Evolutionary conservation across 306 rosid species (phyloP).

Genomic region (Glycine soja): DNA sequence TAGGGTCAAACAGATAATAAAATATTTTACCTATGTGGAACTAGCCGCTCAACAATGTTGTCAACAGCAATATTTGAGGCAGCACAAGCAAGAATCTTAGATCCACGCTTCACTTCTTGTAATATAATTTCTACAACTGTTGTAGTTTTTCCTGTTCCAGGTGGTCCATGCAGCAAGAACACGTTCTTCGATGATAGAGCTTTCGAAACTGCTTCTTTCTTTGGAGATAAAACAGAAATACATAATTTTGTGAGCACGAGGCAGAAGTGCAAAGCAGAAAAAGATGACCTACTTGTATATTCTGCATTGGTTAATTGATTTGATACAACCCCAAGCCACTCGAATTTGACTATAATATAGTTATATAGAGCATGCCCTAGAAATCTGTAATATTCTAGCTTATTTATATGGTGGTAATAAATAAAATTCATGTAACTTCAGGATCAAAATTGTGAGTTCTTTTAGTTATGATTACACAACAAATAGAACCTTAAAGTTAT

Average conservation of each 20-base stretch:
- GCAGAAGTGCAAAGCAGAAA: slow-evolving; percentile 40
- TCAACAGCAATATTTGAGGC: slow-evolving; percentile 99
- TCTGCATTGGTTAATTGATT: neutral
- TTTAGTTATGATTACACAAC: neutral
- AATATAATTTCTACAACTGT: slow-evolving; percentile 95
- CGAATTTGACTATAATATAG: neutral
- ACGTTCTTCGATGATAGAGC: slow-evolving; percentile 86
- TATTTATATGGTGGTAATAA: slow-evolving; percentile 18
- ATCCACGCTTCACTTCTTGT: slow-evolving; percentile 97
- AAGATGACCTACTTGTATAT: slow-evolving; percentile 20
- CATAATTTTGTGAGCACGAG: slow-evolving; percentile 37
- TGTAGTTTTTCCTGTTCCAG: slow-evolving; percentile 99
- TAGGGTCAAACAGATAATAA: slow-evolving; percentile 29
- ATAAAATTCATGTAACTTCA: slow-evolving; percentile 14
- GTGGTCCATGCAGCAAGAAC: slow-evolving; percentile 96
- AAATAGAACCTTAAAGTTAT: neutral
- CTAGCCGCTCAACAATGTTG: slow-evolving; percentile 97
- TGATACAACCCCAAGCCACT: slow-evolving; percentile 10
- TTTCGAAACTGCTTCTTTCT: slow-evolving; percentile 91
- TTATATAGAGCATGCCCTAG: neutral
- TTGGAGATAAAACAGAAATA: slow-evolving; percentile 46
- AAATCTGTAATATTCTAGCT: slow-evolving; percentile 24
- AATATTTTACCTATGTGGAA: slow-evolving; percentile 70
- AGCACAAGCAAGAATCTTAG: slow-evolving; percentile 96
- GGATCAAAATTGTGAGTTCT: neutral